Base-by-base conservation (phyloP, 257 asterid genomes). In the Prunella vulgaris region DNA sequence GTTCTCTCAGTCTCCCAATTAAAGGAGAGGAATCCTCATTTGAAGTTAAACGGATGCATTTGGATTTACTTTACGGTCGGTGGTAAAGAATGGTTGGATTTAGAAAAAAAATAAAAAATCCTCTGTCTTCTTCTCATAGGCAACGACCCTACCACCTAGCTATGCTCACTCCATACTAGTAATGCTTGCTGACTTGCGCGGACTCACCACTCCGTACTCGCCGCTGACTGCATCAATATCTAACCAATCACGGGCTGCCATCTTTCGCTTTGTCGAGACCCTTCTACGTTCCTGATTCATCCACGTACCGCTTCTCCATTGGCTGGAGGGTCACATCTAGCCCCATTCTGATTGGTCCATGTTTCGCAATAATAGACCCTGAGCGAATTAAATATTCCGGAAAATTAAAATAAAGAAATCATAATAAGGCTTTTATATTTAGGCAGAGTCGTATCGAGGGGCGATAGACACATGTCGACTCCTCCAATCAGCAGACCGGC, bases 401-500 rank as follows among this genome's bases (percentile, higher is more conserved):
- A 32, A 38, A 60, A 38, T 57, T 5, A 46, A 8, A 66, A 52
- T 33, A 35, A 48, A 24, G 27, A 65, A 74, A 69, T 44, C 10
- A 44, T 46, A 70, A 75, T 48, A 13, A 2, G 13, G 9, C 73
- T 28, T 59, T 79, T 79, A 84, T 78, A 78, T 74, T 53, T 52
- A 64, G 75, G 17, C 64, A 12, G 69, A 68, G 70, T 60, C 79
- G 81, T 74, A 78, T 74, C 77, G 74, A 76, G 71, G 79, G 80
- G 77, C 74, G 73, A 18, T 33, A 86, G 97, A 83, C 98, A 90
- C 96, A 85, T 90, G 97, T 86, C 96, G 86, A 67, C 74, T 74
- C 90, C 83, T 82, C 82, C 92, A 72, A 67, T 60, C 72, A 66
- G 65, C 79, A 17, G 13, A 70, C 78, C 82, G 83, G 84, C 82